These are phyloP conservation scores for Phytopythium delawarense DNA, from an alignment of 352 stramenopile species.

Conservation along the genomic window DNA sequence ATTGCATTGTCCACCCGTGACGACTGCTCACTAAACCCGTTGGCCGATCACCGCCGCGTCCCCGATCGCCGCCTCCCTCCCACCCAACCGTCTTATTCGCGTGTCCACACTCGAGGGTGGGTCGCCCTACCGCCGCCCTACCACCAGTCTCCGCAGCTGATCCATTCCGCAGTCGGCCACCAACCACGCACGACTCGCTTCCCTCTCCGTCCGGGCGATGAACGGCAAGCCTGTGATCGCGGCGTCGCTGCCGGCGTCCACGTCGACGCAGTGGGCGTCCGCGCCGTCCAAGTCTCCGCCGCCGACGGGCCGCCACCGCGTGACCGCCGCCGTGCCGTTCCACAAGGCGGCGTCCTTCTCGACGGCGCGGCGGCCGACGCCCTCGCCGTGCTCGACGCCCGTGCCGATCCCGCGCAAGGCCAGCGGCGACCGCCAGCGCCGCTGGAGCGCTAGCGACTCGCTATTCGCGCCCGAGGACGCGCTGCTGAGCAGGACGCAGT, in stretches of 20 bases:
- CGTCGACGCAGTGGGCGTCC: background rate
- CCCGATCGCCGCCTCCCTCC: background rate
- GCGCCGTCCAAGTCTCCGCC: background rate
- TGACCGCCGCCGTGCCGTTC: background rate
- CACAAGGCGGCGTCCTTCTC: conserved; percentile 33
- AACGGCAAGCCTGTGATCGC: background rate
- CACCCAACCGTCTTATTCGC: background rate
- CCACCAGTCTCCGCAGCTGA: background rate
- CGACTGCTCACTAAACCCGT: background rate
- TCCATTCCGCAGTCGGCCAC: background rate
- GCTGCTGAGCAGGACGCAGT: conserved; percentile 28
- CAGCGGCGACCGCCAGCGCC: conserved; percentile 15
- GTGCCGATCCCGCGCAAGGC: conserved; percentile 43
- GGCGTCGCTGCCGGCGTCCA: background rate
- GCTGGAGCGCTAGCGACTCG: conserved; percentile 23
- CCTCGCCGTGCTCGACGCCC: conserved; percentile 40
- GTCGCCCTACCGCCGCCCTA: background rate
- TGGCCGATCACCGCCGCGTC: background rate
- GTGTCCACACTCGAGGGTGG: background rate
- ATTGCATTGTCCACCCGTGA: background rate
- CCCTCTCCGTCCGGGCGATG: background rate
- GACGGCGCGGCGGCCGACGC: conserved; percentile 8
- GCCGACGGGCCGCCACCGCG: background rate
- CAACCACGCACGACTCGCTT: background rate
- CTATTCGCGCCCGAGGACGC: conserved; percentile 12